Evolutionary conservation across 2,329 filamentous ascomycete species (phyloP).

Genomic region (Orbilia blumenaviensis): DNA sequence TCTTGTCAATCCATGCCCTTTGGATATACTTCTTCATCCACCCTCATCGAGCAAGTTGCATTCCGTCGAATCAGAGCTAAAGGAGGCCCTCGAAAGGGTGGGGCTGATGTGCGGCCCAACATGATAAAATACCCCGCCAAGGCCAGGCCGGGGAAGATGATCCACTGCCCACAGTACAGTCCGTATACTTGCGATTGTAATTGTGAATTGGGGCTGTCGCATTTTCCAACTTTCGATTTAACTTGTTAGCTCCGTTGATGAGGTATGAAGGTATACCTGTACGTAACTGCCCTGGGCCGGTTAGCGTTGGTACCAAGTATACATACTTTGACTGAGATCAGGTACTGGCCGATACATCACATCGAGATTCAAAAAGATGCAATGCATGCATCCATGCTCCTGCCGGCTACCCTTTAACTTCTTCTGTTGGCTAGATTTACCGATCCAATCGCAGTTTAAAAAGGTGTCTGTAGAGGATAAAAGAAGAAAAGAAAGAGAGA

Average conservation of each 20-base stretch:
- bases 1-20: constrained; percentile 29
- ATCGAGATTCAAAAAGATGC: too few species aligned
- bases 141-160: not conserved
- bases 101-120: constrained; percentile 26
- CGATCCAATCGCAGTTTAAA: constrained; percentile 49
- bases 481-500: not conserved
- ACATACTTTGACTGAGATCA: too few species aligned
- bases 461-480: not conserved
- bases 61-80: too few species aligned
- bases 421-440: constrained; percentile 34
- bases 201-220: too few species aligned
- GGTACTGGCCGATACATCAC: constrained; percentile 1
- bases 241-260: too few species aligned
- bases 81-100: too few species aligned
- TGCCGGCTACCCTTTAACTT: not conserved
- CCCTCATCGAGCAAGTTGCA: not conserved
- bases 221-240: too few species aligned
- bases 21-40: not conserved
- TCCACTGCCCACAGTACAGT: too few species aligned
- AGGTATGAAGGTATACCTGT: too few species aligned
- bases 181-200: too few species aligned
- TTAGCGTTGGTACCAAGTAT: too few species aligned
- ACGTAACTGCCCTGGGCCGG: too few species aligned
- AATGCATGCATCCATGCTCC: not conserved
- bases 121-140: constrained; percentile 38